Percentiles rank a stretch among this genome's conserved stretches.
These are phyloP conservation scores for Cenchrus purpureus DNA, from an alignment of 176 grass and related monocot genomes.

Conservation along the genomic window DNA sequence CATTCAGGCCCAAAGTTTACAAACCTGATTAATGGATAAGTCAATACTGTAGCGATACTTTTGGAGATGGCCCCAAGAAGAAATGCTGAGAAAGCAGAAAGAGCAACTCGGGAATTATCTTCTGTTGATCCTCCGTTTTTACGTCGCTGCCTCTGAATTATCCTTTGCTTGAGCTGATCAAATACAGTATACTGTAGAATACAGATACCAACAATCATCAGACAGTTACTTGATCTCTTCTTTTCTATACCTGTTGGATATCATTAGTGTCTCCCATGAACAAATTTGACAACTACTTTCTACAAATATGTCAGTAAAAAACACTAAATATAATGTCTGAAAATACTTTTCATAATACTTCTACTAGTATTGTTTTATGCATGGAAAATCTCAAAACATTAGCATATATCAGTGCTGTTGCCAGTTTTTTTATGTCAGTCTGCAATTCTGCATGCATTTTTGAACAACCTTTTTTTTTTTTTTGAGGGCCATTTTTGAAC, in stretches of 20 bases:
- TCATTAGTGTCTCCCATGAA: not conserved
- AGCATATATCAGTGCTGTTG: not conserved
- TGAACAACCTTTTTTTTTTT: not conserved
- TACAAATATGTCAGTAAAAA: not conserved
- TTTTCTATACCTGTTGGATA: not conserved
- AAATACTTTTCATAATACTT: constrained; percentile 2
- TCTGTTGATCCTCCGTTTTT: constrained; percentile 39
- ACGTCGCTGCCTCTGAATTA: constrained; percentile 53
- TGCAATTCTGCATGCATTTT: not conserved
- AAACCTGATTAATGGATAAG: constrained; percentile 95
- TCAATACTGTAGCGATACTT: constrained; percentile 83
- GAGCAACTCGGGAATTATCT: constrained; percentile 63
- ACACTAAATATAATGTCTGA: not conserved
- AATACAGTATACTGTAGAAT: constrained; percentile 87
- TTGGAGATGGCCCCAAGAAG: constrained; percentile 85
- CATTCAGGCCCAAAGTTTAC: too few species aligned
- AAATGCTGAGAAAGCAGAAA: constrained; percentile 91
- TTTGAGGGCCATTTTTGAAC: not conserved
- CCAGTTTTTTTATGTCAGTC: not conserved
- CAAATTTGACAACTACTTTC: not conserved
- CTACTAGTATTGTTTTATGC: not conserved
- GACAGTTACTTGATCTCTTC: not conserved
- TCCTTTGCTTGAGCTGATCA: constrained; percentile 87
- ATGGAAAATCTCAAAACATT: not conserved
- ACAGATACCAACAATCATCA: constrained; percentile 19